phyloP scores from a whole-genome alignment of 2,329 filamentous ascomycete genomes.

The Verticillium nubilum region DNA sequence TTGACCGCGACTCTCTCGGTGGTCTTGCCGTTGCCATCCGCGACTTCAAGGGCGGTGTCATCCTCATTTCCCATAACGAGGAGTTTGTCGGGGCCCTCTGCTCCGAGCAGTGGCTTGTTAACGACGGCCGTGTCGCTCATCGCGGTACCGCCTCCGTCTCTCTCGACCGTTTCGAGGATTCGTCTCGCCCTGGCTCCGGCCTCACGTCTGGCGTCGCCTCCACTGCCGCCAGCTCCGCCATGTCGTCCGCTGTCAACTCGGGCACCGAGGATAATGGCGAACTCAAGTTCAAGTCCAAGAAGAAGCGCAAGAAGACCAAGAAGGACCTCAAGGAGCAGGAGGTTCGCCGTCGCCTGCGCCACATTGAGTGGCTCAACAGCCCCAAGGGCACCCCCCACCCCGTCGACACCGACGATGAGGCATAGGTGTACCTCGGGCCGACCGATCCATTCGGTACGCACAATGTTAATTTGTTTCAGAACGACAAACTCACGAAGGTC shows the following conservation, averaged over 20 bases:
- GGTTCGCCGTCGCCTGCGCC: conserved; percentile 76
- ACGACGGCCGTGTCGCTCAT: conserved; percentile 79
- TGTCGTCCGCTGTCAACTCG: conserved; percentile 65
- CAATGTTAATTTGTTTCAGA: not conserved
- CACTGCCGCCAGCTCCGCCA: conserved; percentile 48
- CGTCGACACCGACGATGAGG: conserved; percentile 73
- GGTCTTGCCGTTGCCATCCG: conserved; percentile 96
- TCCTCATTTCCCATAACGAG: conserved; percentile 99
- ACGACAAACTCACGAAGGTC: not conserved
- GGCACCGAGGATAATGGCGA: conserved; percentile 74
- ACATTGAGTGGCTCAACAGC: conserved; percentile 79
- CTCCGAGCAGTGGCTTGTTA: conserved; percentile 94
- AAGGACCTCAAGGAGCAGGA: conserved; percentile 94
- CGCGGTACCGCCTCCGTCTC: conserved; percentile 71
- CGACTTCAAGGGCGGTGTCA: conserved; percentile 96
- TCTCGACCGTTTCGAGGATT: conserved; percentile 84
- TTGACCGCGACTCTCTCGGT: conserved; percentile 95
- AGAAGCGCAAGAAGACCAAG: conserved; percentile 99
- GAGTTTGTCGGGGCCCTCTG: conserved; percentile 96
- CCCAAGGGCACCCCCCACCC: conserved; percentile 80
- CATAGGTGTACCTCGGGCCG: conserved; percentile 13
- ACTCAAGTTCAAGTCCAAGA: conserved; percentile 83
- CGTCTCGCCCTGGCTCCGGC: conserved; percentile 51
- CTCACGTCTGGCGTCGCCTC: conserved; percentile 54
- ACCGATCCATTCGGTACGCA: not conserved